These are phyloP conservation scores for Plasmopara muralis DNA, from an alignment of 352 stramenopile species.

Conservation along the genomic window DNA sequence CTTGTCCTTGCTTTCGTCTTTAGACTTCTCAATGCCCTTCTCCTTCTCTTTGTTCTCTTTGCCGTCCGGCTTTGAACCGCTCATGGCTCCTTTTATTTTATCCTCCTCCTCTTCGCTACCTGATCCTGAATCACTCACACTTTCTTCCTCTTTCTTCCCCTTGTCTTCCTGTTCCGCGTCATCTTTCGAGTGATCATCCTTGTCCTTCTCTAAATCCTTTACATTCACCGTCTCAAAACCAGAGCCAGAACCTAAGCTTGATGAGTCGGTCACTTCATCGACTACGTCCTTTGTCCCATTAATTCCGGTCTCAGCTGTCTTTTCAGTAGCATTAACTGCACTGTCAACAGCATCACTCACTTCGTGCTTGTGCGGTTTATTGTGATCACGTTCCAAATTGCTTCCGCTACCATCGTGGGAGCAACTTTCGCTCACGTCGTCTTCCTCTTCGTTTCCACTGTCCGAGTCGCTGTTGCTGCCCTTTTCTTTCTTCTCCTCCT, in stretches of 20 bases:
- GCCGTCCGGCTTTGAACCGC: too few relatives aligned
- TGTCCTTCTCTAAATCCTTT: not conserved
- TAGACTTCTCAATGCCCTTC: too few relatives aligned
- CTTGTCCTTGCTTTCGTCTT: too few relatives aligned
- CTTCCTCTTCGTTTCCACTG: slow-evolving; percentile 3
- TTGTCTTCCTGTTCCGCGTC: slow-evolving; percentile 8
- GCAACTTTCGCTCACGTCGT: slow-evolving; percentile 5
- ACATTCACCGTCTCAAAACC: not conserved
- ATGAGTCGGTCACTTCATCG: not conserved
- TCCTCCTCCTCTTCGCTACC: not conserved
- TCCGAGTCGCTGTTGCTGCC: not conserved
- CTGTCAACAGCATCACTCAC: not conserved
- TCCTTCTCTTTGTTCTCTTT: too few relatives aligned
- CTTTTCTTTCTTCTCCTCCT: not conserved
- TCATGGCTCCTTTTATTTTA: not conserved
- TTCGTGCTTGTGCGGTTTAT: not conserved
- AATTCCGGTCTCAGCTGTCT: not conserved
- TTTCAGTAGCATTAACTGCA: not conserved
- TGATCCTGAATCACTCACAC: slow-evolving; percentile 2
- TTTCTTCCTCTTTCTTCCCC: slow-evolving; percentile 10
- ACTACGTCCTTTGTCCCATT: not conserved
- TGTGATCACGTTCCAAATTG: not conserved
- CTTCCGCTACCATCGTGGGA: slow-evolving; percentile 12
- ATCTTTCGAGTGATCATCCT: not conserved
- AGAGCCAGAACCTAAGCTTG: not conserved